These are phyloP conservation scores for Verticillium alfalfae DNA, from an alignment of 2,329 filamentous ascomycete genomes.

Conservation along the genomic window DNA sequence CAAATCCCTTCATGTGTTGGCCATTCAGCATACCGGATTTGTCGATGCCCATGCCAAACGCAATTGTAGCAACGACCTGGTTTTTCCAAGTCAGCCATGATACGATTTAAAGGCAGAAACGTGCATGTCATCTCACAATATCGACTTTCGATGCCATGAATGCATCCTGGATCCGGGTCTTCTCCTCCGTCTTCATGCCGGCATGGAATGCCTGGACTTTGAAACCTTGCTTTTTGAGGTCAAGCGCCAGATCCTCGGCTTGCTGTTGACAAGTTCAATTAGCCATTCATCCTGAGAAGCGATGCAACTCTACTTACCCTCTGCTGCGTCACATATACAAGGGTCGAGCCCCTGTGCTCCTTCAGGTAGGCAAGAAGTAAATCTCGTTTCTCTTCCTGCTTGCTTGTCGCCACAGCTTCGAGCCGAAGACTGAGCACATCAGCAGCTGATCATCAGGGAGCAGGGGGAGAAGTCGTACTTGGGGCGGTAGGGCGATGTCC, in stretches of 20 bases:
- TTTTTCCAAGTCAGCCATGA: not conserved
- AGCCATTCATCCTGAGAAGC: not conserved
- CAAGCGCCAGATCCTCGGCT: conserved; percentile 35
- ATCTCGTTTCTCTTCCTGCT: conserved; percentile 37
- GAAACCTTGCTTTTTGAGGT: conserved; percentile 29
- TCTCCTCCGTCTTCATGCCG: conserved; percentile 38
- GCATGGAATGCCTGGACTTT: conserved; percentile 43
- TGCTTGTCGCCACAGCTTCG: conserved; percentile 36
- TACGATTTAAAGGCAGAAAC: too few relatives aligned
- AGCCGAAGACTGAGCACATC: conserved; percentile 36
- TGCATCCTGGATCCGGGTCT: conserved; percentile 41
- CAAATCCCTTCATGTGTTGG: not conserved
- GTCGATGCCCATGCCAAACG: conserved; percentile 57
- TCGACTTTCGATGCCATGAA: conserved; percentile 41
- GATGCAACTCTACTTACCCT: conserved; percentile 19
- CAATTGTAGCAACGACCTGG: conserved; percentile 47
- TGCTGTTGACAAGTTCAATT: conserved; percentile 21
- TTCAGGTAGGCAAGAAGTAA: conserved; percentile 41
- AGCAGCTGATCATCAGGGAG: not conserved
- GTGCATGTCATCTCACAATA: conserved; percentile 16
- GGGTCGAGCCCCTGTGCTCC: conserved; percentile 46
- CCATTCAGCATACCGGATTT: conserved; percentile 26
- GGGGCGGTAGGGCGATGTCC: conserved; percentile 52
- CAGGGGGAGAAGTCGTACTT: conserved; percentile 27
- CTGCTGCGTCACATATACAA: conserved; percentile 57